A percentile compares a stretch with the other conserved stretches of the same genome.
Evolutionary conservation across 139 green algal genomes (phyloP).

Genomic region (Coelastrella sp.): DNA sequence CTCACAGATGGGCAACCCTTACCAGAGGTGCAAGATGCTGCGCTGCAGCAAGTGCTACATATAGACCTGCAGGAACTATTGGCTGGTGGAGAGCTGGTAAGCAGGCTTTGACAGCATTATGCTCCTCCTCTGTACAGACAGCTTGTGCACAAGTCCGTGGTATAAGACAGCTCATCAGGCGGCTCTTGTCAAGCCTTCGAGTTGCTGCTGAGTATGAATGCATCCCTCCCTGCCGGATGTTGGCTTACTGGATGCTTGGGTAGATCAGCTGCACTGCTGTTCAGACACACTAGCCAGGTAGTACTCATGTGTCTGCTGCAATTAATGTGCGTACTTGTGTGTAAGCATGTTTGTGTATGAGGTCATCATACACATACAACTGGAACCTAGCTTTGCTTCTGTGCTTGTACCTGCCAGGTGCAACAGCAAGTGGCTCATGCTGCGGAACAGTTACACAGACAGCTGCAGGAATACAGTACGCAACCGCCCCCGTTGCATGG

Average conservation of each 20-base stretch:
- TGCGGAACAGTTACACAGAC: not conserved
- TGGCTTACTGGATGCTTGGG: too few relatives aligned
- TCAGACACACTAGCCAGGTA: too few relatives aligned
- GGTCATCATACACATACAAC: not conserved
- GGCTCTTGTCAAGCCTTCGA: too few relatives aligned
- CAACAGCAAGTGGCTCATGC: not conserved
- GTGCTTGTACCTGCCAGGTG: not conserved
- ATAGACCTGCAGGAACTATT: slow-evolving; percentile 2
- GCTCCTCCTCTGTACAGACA: not conserved
- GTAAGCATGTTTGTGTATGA: not conserved
- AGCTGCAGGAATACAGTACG: not conserved
- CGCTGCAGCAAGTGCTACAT: not conserved
- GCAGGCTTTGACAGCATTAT: not conserved
- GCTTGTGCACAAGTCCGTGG: not conserved
- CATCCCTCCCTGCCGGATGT: too few relatives aligned
- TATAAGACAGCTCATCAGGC: not conserved
- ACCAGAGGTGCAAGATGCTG: slow-evolving; percentile 17
- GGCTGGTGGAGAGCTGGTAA: not conserved
- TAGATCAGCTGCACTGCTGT: too few relatives aligned
- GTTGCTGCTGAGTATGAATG: too few relatives aligned
- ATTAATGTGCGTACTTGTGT: too few relatives aligned
- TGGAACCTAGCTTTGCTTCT: not conserved
- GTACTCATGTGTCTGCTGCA: too few relatives aligned
- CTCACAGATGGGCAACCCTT: not conserved
- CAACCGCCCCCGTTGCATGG: too few relatives aligned